These are phyloP conservation scores for Ailanthus altissimus DNA, from an alignment of 345 rosid genomes.

Conservation along the genomic window DNA sequence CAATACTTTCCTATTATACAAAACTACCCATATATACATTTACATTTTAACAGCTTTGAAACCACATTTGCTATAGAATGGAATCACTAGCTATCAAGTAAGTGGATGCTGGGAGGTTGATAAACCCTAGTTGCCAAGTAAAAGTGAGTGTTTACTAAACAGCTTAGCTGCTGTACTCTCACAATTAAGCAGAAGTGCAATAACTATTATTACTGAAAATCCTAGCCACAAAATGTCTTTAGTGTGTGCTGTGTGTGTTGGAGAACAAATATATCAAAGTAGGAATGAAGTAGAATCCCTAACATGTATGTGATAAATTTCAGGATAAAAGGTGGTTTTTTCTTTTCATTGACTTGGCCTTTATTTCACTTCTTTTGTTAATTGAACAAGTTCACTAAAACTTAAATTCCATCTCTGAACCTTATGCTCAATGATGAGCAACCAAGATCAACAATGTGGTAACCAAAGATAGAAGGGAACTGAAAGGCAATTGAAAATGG, in stretches of 20 bases:
- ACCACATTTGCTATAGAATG: too few species aligned
- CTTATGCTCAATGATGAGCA: background rate
- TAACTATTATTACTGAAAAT: too few species aligned
- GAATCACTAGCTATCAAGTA: too few species aligned
- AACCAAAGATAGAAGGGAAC: background rate
- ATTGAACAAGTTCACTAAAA: background rate
- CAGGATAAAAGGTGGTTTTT: background rate
- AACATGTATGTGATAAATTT: background rate
- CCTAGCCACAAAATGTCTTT: too few species aligned
- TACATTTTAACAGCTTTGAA: too few species aligned
- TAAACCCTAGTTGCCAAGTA: too few species aligned
- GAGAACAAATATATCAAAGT: background rate
- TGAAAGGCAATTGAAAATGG: background rate
- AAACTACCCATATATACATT: too few species aligned
- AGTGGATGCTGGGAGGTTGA: too few species aligned
- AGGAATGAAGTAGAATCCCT: background rate
- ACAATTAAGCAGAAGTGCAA: too few species aligned
- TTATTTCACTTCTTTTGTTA: background rate
- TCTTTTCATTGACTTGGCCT: background rate
- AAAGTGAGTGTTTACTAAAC: too few species aligned
- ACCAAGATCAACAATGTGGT: background rate
- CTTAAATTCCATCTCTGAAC: background rate
- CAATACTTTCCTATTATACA: too few species aligned
- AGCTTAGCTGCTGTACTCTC: too few species aligned
- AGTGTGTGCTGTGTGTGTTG: background rate